A percentile compares a stretch with the other conserved stretches of the same genome.
Conservation (phyloP, 2,329 filamentous ascomycete species). For the Raffaelea albimanens region DNA sequence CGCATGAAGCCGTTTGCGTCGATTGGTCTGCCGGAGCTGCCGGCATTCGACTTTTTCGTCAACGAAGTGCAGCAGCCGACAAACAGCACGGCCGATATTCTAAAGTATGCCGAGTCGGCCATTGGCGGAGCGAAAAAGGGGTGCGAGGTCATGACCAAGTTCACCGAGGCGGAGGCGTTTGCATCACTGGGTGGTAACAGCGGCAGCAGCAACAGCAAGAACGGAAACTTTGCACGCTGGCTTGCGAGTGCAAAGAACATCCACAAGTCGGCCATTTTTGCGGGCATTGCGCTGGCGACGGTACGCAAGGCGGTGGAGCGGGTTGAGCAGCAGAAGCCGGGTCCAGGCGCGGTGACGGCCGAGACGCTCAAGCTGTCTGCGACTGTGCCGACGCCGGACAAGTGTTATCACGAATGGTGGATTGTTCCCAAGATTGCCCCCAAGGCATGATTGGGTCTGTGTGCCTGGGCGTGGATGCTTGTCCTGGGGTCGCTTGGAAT, state of each 20-base stretch:
- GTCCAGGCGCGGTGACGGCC: slow-evolving; percentile 8
- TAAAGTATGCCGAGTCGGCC: slow-evolving; percentile 35
- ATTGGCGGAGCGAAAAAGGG: slow-evolving; percentile 41
- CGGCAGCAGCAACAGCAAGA: slow-evolving; percentile 26
- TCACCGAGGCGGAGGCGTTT: slow-evolving; percentile 43
- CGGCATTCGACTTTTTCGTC: slow-evolving; percentile 53
- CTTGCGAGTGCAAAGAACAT: slow-evolving; percentile 46
- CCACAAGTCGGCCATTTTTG: slow-evolving; percentile 61
- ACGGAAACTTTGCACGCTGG: slow-evolving; percentile 61
- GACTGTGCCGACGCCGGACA: slow-evolving; percentile 41
- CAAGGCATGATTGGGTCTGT: not conserved
- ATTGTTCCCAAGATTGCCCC: slow-evolving; percentile 42
- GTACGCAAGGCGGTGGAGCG: slow-evolving; percentile 43
- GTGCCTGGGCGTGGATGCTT: no score
- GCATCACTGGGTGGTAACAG: not conserved
- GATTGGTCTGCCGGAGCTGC: slow-evolving; percentile 59
- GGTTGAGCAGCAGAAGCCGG: not conserved
- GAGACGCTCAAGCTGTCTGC: slow-evolving; percentile 30
- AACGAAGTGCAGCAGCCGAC: slow-evolving; percentile 30
- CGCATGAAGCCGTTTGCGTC: slow-evolving; percentile 76
- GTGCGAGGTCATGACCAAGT: slow-evolving; percentile 45
- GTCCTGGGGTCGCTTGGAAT: no score
- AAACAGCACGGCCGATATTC: slow-evolving; percentile 27
- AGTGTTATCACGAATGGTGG: slow-evolving; percentile 57
- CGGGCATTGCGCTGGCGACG: slow-evolving; percentile 53